Evolutionary conservation across 192 early-diverging fungal genomes (phyloP).

Genomic region (Spizellomyces sp.): DNA sequence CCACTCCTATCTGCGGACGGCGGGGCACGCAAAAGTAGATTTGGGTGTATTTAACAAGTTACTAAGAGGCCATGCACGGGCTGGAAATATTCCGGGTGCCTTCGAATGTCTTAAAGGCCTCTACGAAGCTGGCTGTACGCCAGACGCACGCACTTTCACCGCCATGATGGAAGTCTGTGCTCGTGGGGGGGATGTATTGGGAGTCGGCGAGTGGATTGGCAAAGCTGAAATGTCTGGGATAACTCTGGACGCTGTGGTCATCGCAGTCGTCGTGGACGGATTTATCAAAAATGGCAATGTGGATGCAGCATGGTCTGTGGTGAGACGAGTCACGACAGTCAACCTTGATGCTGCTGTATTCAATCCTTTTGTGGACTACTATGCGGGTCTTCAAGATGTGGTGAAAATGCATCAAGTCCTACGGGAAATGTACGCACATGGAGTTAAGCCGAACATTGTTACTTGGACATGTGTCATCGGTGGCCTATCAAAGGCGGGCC

Average conservation of each 20-base stretch:
- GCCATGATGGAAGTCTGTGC: conserved; percentile 16
- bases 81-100: conserved; percentile 3
- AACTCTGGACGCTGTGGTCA: conserved; percentile 1
- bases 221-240: background rate
- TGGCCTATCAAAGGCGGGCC: background rate
- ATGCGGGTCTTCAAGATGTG: background rate
- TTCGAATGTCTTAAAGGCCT: background rate
- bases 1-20: background rate
- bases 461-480: conserved; percentile 7
- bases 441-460: conserved; percentile 5
- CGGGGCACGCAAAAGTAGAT: background rate
- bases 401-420: background rate
- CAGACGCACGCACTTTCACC: conserved; percentile 3
- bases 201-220: conserved; percentile 2
- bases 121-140: background rate
- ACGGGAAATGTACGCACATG: background rate
- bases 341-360: conserved; percentile 11
- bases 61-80: background rate
- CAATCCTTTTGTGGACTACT: background rate
- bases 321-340: background rate
- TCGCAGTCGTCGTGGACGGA: background rate
- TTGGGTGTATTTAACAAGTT: background rate
- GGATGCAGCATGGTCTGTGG: background rate
- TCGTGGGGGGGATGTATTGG: conserved; percentile 9
- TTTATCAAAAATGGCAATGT: background rate